phyloP scores from a whole-genome alignment of 225 moss, liverwort and hornwort genomes.

The Takakia lepidozioides region DNA sequence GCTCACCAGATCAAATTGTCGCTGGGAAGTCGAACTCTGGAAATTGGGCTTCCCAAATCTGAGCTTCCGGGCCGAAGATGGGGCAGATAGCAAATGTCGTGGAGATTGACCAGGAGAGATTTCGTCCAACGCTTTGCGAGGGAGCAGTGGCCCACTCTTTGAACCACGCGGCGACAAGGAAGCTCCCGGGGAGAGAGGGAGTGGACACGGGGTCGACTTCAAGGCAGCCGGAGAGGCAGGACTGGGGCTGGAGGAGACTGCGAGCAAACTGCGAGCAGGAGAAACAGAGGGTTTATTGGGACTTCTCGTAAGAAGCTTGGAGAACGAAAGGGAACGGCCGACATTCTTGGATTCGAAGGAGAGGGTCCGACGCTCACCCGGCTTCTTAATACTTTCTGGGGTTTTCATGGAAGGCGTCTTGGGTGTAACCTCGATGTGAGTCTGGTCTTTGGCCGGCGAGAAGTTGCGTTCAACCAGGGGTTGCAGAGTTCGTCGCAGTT shows the following conservation, averaged over 20 bases:
- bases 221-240: background rate
- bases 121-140: slow-evolving; percentile 31
- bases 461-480: slow-evolving; percentile 72
- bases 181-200: slow-evolving; percentile 22
- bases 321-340: slow-evolving; percentile 46
- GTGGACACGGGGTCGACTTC: slow-evolving; percentile 12
- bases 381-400: slow-evolving; percentile 20
- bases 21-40: too few species aligned
- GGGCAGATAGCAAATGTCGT: too few species aligned
- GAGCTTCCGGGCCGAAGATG: too few species aligned
- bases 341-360: slow-evolving; percentile 29
- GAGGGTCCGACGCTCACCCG: slow-evolving; percentile 24
- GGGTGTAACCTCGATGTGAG: slow-evolving; percentile 5
- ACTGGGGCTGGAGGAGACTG: background rate
- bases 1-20: too few species aligned
- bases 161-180: slow-evolving; percentile 28
- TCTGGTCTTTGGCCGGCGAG: slow-evolving; percentile 8
- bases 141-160: slow-evolving; percentile 27
- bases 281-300: slow-evolving; percentile 15
- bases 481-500: slow-evolving; percentile 72
- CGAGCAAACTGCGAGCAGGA: slow-evolving; percentile 12
- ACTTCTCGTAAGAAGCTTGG: slow-evolving; percentile 29
- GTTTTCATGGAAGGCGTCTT: slow-evolving; percentile 17
- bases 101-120: background rate
- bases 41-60: too few species aligned